Base-by-base conservation (phyloP, 169 alveolate genomes). In the Eimeria falciformis region DNA sequence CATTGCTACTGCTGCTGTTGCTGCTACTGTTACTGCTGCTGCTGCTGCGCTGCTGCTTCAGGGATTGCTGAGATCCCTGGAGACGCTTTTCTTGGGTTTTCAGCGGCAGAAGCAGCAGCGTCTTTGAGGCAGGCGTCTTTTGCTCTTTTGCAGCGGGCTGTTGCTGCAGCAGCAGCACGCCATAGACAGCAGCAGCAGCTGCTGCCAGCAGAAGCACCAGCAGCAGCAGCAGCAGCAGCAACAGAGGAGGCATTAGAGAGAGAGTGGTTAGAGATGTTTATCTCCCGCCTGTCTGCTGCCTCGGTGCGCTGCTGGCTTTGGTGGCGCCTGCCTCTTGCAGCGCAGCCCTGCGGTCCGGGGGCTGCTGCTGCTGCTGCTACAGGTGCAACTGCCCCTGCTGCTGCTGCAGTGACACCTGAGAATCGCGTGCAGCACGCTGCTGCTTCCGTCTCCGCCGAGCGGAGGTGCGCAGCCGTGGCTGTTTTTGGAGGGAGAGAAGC, bases 21-120 rank as follows among this genome's bases (percentile, higher is more conserved):
- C 75, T 55, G 45, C 73, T 37, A 55, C 73, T 27, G 2, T 27
- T 29, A 21, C 68, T 55, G n/a, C 47, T 79, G 37, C 43, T 79
- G 33, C 56, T 25, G n/a, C n/a, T n/a, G n/a, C n/a, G n/a, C n/a
- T n/a, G n/a, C 75, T 33, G 58, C 56, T 79, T 71, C 89, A 79
- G 89, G 56, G 47, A 55, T 62, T 3, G 11, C 56, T 1, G 73
- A 50, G 29, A 37, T 55, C 29, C 40, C 37, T 12, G 73, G 73
- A 33, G 89, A 79, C 55, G 89, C 89, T 9, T 79, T 79, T 18
- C 25, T 79, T 33, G 89, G 89, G 21, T 79, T 79, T 45, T 53
- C 89, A 33, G 89, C 89, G 18, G 89, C 89, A 29, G 89, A 79
- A 37, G 89, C 89, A 1, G 89, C 89, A 29, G 89, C 89, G 5